A percentile compares a stretch with the other conserved stretches of the same genome.
phyloP scores from a whole-genome alignment of 768 basidiomycete species.

The Gyrodon lividus region DNA sequence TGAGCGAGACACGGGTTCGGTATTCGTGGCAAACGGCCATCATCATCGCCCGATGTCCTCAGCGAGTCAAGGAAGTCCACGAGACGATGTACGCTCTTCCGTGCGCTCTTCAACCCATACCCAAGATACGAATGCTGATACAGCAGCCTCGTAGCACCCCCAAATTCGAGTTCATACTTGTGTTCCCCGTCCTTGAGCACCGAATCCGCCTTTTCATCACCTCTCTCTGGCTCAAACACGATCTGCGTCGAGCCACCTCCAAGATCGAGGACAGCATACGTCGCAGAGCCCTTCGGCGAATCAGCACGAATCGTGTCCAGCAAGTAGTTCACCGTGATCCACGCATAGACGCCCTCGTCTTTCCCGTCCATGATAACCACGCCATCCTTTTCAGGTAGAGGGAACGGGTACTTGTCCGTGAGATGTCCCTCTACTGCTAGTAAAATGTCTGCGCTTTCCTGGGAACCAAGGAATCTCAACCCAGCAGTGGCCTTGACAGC shows the following conservation, averaged over 20 bases:
- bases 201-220: slow-evolving; percentile 34
- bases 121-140: slow-evolving; percentile 99
- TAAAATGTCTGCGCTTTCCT: slow-evolving; percentile 69
- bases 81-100: slow-evolving; percentile 81
- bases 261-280: slow-evolving; percentile 91
- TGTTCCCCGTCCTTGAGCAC: slow-evolving; percentile 80
- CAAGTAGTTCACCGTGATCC: slow-evolving; percentile 97
- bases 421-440: slow-evolving; percentile 66
- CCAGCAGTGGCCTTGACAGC: slow-evolving; percentile 95
- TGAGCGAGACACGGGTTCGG: slow-evolving; percentile 81
- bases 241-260: slow-evolving; percentile 98
- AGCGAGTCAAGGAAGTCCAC: slow-evolving; percentile 80
- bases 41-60: slow-evolving; percentile 19
- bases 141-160: slow-evolving; percentile 64
- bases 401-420: slow-evolving; percentile 65
- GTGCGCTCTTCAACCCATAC: slow-evolving; percentile 89
- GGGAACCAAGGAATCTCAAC: slow-evolving; percentile 64
- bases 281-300: slow-evolving; percentile 43
- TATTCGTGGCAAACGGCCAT: slow-evolving; percentile 7
- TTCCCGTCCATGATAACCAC: slow-evolving; percentile 93
- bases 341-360: slow-evolving; percentile 97
- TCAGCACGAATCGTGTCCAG: slow-evolving; percentile 67
- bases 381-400: slow-evolving; percentile 53
- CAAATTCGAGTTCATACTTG: slow-evolving; percentile 82
- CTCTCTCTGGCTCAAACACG: slow-evolving; percentile 85